These are phyloP conservation scores for Sanghuangporus sanghuang DNA, from an alignment of 1,284 basidiomycete species.

Conservation along the genomic window DNA sequence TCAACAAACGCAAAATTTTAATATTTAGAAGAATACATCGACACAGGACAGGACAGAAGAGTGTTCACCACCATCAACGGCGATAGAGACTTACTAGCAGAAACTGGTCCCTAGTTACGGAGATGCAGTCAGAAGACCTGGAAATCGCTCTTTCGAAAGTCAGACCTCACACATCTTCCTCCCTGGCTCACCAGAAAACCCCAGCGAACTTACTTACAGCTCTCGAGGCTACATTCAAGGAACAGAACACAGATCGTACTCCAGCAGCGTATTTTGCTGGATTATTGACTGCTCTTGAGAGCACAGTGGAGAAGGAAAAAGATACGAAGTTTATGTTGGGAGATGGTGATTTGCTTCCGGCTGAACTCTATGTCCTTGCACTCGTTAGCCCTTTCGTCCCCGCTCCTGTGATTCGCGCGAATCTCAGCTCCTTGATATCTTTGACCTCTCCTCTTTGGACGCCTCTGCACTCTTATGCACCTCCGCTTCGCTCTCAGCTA, in stretches of 20 bases:
- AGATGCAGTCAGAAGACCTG: conserved; percentile 30
- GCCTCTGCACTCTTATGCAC: conserved; percentile 55
- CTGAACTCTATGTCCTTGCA: conserved; percentile 86
- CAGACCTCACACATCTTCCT: conserved; percentile 79
- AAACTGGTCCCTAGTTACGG: background rate
- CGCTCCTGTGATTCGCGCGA: conserved; percentile 63
- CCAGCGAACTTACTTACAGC: conserved; percentile 88
- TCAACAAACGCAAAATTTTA: conserved; percentile 6
- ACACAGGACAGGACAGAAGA: background rate
- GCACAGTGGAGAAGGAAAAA: conserved; percentile 57
- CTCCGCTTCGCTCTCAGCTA: conserved; percentile 69
- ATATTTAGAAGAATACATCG: conserved; percentile 3
- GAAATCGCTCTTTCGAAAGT: conserved; percentile 79
- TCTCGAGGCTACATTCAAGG: conserved; percentile 83
- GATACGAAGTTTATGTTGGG: conserved; percentile 46
- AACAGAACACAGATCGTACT: conserved; percentile 65
- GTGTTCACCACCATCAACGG: conserved; percentile 1
- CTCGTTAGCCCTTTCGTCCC: conserved; percentile 61
- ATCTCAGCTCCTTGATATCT: conserved; percentile 59
- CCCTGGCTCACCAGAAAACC: conserved; percentile 82
- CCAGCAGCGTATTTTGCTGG: conserved; percentile 89
- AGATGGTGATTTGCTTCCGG: conserved; percentile 82
- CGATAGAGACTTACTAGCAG: background rate
- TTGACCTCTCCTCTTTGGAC: conserved; percentile 78
- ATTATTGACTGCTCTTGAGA: conserved; percentile 75